Conservation (phyloP, 1,284 basidiomycete species). For the Fomitiporia mediterranea region DNA sequence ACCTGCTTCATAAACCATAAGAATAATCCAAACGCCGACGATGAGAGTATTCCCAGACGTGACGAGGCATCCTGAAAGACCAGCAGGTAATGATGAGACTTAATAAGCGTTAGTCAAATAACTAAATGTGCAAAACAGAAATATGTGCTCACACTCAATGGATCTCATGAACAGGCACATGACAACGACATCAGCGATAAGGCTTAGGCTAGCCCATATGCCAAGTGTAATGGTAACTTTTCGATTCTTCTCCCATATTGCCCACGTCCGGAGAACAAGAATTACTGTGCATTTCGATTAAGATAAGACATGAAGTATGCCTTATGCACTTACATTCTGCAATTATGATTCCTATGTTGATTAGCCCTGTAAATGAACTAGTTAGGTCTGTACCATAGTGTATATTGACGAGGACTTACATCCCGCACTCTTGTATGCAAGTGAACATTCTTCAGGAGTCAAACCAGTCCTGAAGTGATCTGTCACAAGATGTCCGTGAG, state of each 20-base stretch:
- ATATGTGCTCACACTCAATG: not conserved
- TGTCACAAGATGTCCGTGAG: not conserved
- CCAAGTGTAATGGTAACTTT: not conserved
- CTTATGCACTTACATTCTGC: conserved; percentile 1
- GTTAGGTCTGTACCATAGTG: not conserved
- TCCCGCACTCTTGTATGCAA: conserved; percentile 10
- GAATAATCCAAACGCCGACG: conserved; percentile 4
- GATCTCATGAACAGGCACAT: conserved; percentile 10
- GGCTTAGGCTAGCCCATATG: not conserved
- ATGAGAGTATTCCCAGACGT: conserved; percentile 2
- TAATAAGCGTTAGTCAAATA: not conserved
- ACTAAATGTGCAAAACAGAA: too few relatives aligned
- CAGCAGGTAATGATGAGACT: not conserved
- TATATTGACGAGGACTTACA: not conserved
- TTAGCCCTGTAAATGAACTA: conserved; percentile 3
- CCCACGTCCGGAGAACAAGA: conserved; percentile 1
- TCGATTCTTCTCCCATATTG: not conserved
- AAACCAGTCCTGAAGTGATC: not conserved
- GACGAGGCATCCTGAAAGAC: conserved; percentile 3
- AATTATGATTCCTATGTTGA: conserved; percentile 3
- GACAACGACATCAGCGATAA: not conserved
- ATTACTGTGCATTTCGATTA: not conserved
- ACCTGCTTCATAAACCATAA: conserved; percentile 13
- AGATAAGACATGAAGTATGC: not conserved
- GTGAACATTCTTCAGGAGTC: not conserved